Percentiles rank a stretch among this genome's conserved stretches.
Evolutionary conservation across 495 filamentous ascomycete genomes (phyloP).

Genomic region (Xylaria telfairii): DNA sequence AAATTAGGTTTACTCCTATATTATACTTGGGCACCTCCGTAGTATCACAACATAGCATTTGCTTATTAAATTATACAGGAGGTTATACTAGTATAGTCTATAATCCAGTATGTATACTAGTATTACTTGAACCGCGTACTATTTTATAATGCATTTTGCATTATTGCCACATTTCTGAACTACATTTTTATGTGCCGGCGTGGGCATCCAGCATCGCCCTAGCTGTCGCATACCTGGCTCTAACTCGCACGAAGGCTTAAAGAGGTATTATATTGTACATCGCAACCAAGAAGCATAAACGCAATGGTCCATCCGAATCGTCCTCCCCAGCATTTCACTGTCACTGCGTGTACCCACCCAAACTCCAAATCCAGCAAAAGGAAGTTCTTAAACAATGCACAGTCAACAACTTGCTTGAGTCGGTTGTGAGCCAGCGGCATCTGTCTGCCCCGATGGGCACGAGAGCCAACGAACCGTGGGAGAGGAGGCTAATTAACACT

Average conservation of each 20-base stretch:
- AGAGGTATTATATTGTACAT: constrained; percentile 18
- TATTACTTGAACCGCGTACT: not conserved
- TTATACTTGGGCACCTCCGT: no score
- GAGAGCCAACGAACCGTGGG: not conserved
- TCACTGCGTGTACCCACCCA: constrained; percentile 1
- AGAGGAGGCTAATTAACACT: not conserved
- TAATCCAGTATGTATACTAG: not conserved
- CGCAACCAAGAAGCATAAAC: constrained; percentile 4
- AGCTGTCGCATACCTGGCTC: constrained; percentile 1
- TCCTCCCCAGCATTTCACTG: not conserved
- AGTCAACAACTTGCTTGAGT: constrained; percentile 3
- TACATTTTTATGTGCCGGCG: not conserved
- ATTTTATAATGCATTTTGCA: not conserved
- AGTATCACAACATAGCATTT: no score
- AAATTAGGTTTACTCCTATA: no score
- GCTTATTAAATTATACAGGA: no score
- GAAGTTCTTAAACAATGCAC: constrained; percentile 1
- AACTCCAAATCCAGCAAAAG: constrained; percentile 23
- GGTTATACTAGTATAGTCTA: not conserved
- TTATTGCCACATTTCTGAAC: not conserved
- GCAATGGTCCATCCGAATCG: not conserved
- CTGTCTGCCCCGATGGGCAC: not conserved
- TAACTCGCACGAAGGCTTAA: not conserved
- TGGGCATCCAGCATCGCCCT: not conserved
- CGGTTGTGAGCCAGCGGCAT: not conserved